Base-by-base conservation (phyloP, 371 early-diverging fungal species). In the Mucor lusitanicus region DNA sequence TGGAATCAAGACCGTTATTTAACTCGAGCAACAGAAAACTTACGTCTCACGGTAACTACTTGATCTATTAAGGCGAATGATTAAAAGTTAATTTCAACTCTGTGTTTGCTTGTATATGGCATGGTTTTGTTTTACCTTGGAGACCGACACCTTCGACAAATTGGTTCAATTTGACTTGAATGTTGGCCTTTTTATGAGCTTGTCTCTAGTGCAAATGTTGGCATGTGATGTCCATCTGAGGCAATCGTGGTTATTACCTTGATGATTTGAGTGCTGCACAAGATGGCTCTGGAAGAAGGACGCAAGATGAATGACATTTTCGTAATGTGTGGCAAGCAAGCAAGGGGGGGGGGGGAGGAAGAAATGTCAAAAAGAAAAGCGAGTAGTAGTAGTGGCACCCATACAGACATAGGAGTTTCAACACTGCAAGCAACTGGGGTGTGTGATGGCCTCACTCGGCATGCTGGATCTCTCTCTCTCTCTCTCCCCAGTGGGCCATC, bases 1-100 rank as follows among this genome's bases (percentile, higher is more conserved):
- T 46, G 32, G 19, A 50, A 58, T 61, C 32, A 28, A 59, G 59
- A 27, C 44, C 61, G 28, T 27, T 46, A n/a, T 25, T 32, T n/a
- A 25, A 28, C 23, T 42, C 27, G 12, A 61, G 23, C 23, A 33
- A 6, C 39, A 40, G 8, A 61, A 6, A 35, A 25, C 78, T 72
- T 80, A 83, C 83, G 77, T 77, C 82, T 77, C 50, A 84, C 79
- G 67, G 75, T 23, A 64, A 84, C 80, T 65, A 81, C 48, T 42
- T 84, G 73, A 33, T 69, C 84, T 83, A 77, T 40, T 53, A 46
- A 60, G n/a, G 61, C 42, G 60, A 27, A 23, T 12, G 37, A 9
- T 21, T 17, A 13, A 44, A 39, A 35, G 12, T 61, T 48, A 13
- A 27, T 27, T 53, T 25, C 53, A 53, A 13, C 53, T 6, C 25